Evolutionary conservation across 768 basidiomycete species (phyloP), one percentile per base, ranked within the genome.

Genomic region (Mycena haematopus): DNA sequence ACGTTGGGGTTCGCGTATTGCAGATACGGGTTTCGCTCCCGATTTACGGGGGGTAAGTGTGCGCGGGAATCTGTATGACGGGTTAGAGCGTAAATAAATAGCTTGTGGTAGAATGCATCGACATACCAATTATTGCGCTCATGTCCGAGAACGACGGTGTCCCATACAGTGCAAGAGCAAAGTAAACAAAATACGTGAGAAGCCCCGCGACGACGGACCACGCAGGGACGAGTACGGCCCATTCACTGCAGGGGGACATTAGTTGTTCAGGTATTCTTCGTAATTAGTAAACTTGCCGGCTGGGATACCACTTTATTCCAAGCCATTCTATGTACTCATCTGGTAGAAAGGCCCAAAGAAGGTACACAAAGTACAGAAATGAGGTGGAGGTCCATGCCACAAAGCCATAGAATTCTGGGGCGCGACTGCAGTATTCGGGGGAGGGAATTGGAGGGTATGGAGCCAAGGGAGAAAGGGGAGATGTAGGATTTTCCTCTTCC

Each of bases 401-500:
- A 72, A 95, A 95, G n/a, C 94, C 93, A 68, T 94, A 93, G 70
- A 94, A 90, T 76, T 95, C 93, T 45, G 90, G 83, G 14, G 91
- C 90, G 11, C 90, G 86, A 72, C 86, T 89, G 63, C 84, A 84
- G 62, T 77, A 72, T 55, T 82, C 84, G 42, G 71, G 74, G 7
- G 79, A 76, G 2, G 75, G 76, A 47, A 65, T 51, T 6, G 63
- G 63, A 75, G 81, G 78, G 50, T 73, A 80, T 9, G 78, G 74
- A 35, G 82, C 81, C 29, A 83, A 69, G 1, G 79, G 85, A 17
- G 78, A 73, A 5, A 74, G 67, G 13, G 84, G 80, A 45, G 82
- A 81, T 6, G 82, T 80, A 14, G 83, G 80, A 22, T 71, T 33
- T 17, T 63, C 62, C 36, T 52, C 49, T 31, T 31, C 24, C 60